These are phyloP conservation scores for Ophiostoma australiae DNA, from an alignment of 2,329 filamentous ascomycete genomes.

Conservation along the genomic window DNA sequence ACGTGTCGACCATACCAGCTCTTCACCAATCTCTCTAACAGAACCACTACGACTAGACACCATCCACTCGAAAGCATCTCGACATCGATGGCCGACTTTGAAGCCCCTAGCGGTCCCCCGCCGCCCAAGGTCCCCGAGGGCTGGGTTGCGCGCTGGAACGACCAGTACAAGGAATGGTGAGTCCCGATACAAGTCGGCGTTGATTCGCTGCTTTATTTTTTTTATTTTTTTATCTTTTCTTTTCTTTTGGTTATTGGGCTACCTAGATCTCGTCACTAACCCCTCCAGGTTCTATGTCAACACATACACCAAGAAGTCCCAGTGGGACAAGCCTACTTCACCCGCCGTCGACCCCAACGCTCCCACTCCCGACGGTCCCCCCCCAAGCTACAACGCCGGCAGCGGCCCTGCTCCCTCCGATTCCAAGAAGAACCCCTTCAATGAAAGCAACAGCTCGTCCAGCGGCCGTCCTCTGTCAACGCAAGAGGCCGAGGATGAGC, in stretches of 20 bases:
- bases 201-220: slow-evolving; percentile 19
- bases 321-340: slow-evolving; percentile 79
- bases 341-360: slow-evolving; percentile 49
- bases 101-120: slow-evolving; percentile 50
- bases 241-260: no score
- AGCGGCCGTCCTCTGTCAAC: slow-evolving; percentile 37
- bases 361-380: slow-evolving; percentile 52
- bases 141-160: slow-evolving; percentile 82
- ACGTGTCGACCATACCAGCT: background rate
- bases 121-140: slow-evolving; percentile 65
- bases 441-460: slow-evolving; percentile 8
- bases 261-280: no score
- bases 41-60: no score
- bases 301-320: slow-evolving; percentile 77
- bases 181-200: slow-evolving; percentile 10
- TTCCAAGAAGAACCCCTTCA: slow-evolving; percentile 68
- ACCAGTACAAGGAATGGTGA: slow-evolving; percentile 76
- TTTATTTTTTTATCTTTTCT: background rate
- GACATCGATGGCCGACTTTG: slow-evolving; percentile 48
- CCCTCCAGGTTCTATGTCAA: slow-evolving; percentile 84
- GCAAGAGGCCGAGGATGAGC: slow-evolving; percentile 61
- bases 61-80: background rate
- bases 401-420: slow-evolving; percentile 45
- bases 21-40: background rate
- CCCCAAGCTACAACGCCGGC: slow-evolving; percentile 60